Conservation (phyloP, 305 asterid species). For the Rubia tinctorum region DNA sequence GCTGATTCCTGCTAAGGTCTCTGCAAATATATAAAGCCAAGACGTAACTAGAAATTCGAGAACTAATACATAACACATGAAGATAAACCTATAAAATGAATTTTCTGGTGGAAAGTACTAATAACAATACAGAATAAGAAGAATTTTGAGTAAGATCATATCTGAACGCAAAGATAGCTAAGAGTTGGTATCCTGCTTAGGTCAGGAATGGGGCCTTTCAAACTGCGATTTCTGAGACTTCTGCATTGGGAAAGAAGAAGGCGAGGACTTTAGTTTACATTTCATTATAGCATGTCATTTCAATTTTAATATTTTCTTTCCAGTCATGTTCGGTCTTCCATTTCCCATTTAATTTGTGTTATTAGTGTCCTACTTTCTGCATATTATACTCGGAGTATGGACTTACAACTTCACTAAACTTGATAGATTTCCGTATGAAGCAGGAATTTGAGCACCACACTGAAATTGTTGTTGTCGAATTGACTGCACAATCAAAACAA, state of each 20-base stretch:
- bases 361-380: background rate
- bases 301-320: background rate
- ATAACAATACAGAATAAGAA: too few species aligned
- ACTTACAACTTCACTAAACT: conserved; percentile 38
- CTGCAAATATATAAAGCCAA: conserved; percentile 25
- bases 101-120: too few species aligned
- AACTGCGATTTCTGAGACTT: conserved; percentile 50
- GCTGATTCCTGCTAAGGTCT: conserved; percentile 48
- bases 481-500: conserved; percentile 34
- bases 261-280: background rate
- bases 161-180: conserved; percentile 33
- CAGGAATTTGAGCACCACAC: conserved; percentile 39
- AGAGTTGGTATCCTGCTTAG: conserved; percentile 36
- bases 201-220: conserved; percentile 44
- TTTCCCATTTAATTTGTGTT: too few species aligned
- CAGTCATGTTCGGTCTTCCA: too few species aligned
- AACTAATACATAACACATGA: conserved; percentile 2
- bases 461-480: conserved; percentile 48
- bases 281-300: background rate
- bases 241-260: conserved; percentile 19
- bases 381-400: too few species aligned
- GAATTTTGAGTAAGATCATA: too few species aligned
- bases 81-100: background rate
- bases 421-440: conserved; percentile 37
- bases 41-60: conserved; percentile 7